These are phyloP conservation scores for Diaporthe capsici DNA, from an alignment of 2,329 filamentous ascomycete species.

Conservation along the genomic window DNA sequence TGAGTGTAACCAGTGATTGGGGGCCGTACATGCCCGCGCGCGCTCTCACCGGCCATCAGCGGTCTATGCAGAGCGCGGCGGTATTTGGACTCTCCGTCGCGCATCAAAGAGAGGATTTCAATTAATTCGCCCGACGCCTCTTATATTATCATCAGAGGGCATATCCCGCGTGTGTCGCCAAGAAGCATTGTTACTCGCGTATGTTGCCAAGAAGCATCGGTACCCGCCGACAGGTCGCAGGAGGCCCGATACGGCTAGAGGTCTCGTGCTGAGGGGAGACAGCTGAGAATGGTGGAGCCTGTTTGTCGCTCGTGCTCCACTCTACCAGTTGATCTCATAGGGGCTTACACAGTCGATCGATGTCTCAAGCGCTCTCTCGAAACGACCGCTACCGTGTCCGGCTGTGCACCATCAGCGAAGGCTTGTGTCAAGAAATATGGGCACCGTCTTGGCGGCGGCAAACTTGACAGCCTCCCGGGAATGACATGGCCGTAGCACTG, in stretches of 20 bases:
- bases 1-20: too few species aligned
- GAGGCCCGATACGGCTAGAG: not conserved
- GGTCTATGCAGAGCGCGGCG: too few species aligned
- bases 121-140: not conserved
- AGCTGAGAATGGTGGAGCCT: not conserved
- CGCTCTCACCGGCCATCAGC: too few species aligned
- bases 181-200: not conserved
- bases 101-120: too few species aligned
- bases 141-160: not conserved
- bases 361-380: slow-evolving; percentile 21
- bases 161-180: not conserved
- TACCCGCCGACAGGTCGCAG: not conserved
- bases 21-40: too few species aligned
- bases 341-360: not conserved
- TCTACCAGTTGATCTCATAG: slow-evolving; percentile 13
- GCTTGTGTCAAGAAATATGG: slow-evolving; percentile 25
- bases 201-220: slow-evolving; percentile 1
- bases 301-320: slow-evolving; percentile 12
- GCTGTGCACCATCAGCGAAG: not conserved
- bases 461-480: slow-evolving; percentile 10
- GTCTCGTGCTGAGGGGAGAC: slow-evolving; percentile 18
- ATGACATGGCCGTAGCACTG: slow-evolving; percentile 20
- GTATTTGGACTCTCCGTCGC: too few species aligned
- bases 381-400: slow-evolving; percentile 5
- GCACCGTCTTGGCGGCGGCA: slow-evolving; percentile 13